Base-by-base conservation (phyloP, 1,284 basidiomycete species). In the Leucoagaricus sp. region DNA sequence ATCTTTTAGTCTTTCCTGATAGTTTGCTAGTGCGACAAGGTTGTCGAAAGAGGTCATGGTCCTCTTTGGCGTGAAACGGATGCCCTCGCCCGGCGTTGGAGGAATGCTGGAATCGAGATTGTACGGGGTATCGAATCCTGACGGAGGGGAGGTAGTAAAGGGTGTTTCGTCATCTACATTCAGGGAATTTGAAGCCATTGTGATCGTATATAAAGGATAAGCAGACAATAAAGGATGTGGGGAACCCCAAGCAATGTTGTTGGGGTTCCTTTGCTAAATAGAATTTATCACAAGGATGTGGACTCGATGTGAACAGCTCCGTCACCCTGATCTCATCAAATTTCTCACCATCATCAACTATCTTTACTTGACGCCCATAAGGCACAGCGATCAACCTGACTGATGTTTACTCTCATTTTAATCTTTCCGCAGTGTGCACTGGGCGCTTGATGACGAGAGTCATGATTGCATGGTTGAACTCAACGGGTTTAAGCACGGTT, bases 1-100 rank as follows among this genome's bases (percentile, higher is more conserved):
- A 56, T 86, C 87, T 58, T 75, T 80, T 38, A 92, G 75, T 1
- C 81, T 89, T 84, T 93, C 90, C 64, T 91, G 89, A 68, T 91
- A 85, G 67, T 92, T 91, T 9, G 89, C 89, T 46, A 92, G 79
- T 15, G 84, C 87, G 48, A 92, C 87, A 8, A 92, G 73, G 65
- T 92, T 92, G 66, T 92, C 89, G 61, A 91, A 91, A 0, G 88
- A 91, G 4, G 81, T 77, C 71, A 88, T 84, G 2, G 85, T 80
- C 40, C 83, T 81, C 33, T 75, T 77, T 0, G 82, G 83, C 7
- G 78, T 75, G 63, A 84, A 76, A 17, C 62, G 57, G 17, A 66
- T 64, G 28, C 58, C 63, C 19, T 57, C 60, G 4, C 48, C 50
- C 5, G 63, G 63, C 4, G 59, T 63, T n/a, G 58, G 42, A 10